Evolutionary conservation across 805 yeast genomes (phyloP).

Genomic region (Sungouiozyma intestinalis): DNA sequence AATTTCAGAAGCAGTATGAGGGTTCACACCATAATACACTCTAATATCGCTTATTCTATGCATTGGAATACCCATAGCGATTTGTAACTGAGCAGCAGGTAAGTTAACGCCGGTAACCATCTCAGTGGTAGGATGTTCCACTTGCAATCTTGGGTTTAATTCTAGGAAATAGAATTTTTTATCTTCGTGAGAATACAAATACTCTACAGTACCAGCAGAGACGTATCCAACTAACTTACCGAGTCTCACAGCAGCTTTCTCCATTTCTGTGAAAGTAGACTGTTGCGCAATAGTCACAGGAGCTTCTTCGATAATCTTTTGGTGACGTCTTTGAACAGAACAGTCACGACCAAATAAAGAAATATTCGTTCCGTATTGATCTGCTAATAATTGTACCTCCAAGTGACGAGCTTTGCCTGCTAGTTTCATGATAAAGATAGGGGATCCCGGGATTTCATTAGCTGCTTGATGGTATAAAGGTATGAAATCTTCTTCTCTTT

Average conservation of each 20-base stretch:
- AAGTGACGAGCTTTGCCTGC: slow-evolving; percentile 97
- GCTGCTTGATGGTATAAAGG: slow-evolving; percentile 85
- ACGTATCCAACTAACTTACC: slow-evolving; percentile 97
- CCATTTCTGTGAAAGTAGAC: slow-evolving; percentile 85
- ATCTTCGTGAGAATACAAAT: slow-evolving; percentile 86
- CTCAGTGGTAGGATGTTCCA: slow-evolving; percentile 99
- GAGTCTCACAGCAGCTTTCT: slow-evolving; percentile 91
- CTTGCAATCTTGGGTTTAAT: slow-evolving; percentile 96
- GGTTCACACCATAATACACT: slow-evolving; percentile 88
- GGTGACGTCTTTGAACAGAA: slow-evolving; percentile 99
- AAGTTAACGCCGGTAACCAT: slow-evolving; percentile 98
- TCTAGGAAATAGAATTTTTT: slow-evolving; percentile 94
- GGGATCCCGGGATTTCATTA: slow-evolving; percentile 97
- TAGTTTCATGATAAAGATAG: slow-evolving; percentile 92
- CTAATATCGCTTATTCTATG: slow-evolving; percentile 91
- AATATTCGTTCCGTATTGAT: slow-evolving; percentile 95
- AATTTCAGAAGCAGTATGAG: slow-evolving; percentile 79
- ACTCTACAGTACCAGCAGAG: slow-evolving; percentile 98
- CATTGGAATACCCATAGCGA: slow-evolving; percentile 99
- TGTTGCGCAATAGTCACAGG: slow-evolving; percentile 91
- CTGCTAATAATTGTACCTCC: slow-evolving; percentile 96
- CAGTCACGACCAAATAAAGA: slow-evolving; percentile 98
- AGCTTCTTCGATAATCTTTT: slow-evolving; percentile 97
- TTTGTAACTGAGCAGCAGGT: slow-evolving; percentile 97
- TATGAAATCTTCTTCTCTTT: slow-evolving; percentile 65